Conservation (phyloP, 345 rosid genomes). For the Pelargonium nanum region DNA sequence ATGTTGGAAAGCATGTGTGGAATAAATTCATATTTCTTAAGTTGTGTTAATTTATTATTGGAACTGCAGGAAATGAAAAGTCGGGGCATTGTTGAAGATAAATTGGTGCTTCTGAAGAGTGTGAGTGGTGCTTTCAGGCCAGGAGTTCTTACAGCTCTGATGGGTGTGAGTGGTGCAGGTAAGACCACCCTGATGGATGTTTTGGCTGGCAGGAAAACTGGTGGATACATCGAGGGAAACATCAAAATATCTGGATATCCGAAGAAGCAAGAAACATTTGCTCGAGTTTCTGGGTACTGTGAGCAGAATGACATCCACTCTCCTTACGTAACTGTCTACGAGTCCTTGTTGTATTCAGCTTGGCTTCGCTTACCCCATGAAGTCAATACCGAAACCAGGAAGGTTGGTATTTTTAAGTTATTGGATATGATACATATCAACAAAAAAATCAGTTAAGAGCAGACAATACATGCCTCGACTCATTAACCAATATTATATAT, state of each 20-base stretch:
- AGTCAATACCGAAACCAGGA: slow-evolving; percentile 23
- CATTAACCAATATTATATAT: too few relatives aligned
- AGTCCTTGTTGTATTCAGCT: slow-evolving; percentile 46
- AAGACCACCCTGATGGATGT: slow-evolving; percentile 56
- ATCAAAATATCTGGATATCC: slow-evolving; percentile 41
- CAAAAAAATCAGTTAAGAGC: too few relatives aligned
- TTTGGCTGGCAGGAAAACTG: slow-evolving; percentile 46
- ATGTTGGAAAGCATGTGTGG: too few relatives aligned
- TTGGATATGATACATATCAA: too few relatives aligned
- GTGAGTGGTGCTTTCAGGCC: slow-evolving; percentile 46
- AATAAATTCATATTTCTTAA: background rate
- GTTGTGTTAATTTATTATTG: too few relatives aligned
- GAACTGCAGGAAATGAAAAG: slow-evolving; percentile 37
- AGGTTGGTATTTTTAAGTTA: slow-evolving; percentile 13
- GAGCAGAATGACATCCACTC: slow-evolving; percentile 58
- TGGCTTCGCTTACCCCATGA: slow-evolving; percentile 42
- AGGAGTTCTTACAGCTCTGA: slow-evolving; percentile 21
- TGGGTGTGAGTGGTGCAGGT: slow-evolving; percentile 38
- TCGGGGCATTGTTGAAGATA: slow-evolving; percentile 32
- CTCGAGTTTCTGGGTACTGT: slow-evolving; percentile 47
- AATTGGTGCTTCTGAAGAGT: slow-evolving; percentile 36
- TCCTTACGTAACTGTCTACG: slow-evolving; percentile 39
- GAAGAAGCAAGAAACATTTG: slow-evolving; percentile 48
- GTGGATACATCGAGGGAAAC: slow-evolving; percentile 39
- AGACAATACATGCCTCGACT: too few relatives aligned